A percentile compares a stretch with the other conserved stretches of the same genome.
Conservation (phyloP, 2,329 filamentous ascomycete species). For the Diplodia seriata region DNA sequence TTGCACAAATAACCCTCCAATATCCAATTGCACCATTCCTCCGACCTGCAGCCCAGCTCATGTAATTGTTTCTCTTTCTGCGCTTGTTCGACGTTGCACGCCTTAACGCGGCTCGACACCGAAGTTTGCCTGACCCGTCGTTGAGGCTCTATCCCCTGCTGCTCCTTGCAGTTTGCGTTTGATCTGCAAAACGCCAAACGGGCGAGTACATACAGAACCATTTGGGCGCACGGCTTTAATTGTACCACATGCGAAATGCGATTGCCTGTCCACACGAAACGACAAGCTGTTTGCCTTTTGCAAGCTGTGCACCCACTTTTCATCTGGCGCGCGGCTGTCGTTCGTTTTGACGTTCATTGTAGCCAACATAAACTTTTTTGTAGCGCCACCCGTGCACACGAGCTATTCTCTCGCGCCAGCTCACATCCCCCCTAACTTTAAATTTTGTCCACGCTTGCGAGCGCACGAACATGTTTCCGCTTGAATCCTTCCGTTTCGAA, state of each 20-base stretch:
- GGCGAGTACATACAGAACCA: not conserved
- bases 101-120: not conserved
- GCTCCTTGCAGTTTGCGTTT: slow-evolving; percentile 14
- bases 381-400: not conserved
- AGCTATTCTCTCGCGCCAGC: not conserved
- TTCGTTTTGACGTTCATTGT: not conserved
- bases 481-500: not conserved
- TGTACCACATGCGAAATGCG: not conserved
- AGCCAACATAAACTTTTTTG: not conserved
- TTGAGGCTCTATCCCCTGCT: not conserved
- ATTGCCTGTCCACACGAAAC: not conserved
- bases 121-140: not conserved
- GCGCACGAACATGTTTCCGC: not conserved
- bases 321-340: not conserved
- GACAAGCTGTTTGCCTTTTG: not conserved
- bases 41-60: not conserved
- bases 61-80: not conserved
- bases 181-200: slow-evolving; percentile 24
- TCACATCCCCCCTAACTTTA: not conserved
- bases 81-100: not conserved
- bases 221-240: slow-evolving; percentile 13
- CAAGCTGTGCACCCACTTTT: not conserved
- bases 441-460: not conserved
- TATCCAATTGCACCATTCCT: not conserved
- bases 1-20: slow-evolving; percentile 2